Base-by-base conservation (phyloP, 768 basidiomycete genomes). In the Fibroporia radiculosa region DNA sequence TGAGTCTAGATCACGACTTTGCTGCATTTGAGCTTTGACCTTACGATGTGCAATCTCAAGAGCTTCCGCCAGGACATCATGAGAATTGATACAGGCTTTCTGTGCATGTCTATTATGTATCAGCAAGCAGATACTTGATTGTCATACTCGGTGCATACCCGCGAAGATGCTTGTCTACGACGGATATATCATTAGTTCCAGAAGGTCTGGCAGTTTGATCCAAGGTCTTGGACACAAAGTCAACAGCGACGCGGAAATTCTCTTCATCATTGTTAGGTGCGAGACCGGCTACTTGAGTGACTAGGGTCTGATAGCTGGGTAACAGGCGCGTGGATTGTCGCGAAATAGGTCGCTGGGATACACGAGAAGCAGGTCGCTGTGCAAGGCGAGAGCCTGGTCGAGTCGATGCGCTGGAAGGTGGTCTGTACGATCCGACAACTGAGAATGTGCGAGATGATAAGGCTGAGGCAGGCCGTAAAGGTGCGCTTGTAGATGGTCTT, bases 11-110 rank as follows among this genome's bases (percentile, higher is more conserved):
- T 85, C 82, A 20, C 64, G 70, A 32, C 71, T 67, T 43, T 70
- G 63, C 27, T 66, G 64, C 4, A 75, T 64, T 24, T 71, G 69
- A n/a, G 58, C 49, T 54, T 77, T 82, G 16, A 88, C 66, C 42
- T 63, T 67, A 25, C 55, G 47, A 49, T 77, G 80, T 0, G 74
- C 69, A n/a, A 63, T 63, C 44, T 77, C 65, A 12, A 90, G 58
- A 0, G 84, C 84, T 23, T 73, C 67, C 12, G 78, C 81, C 3
- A 85, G 67, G 12, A 53, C 58, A 54, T 89, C 80, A 39, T 74
- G 68, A 11, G 78, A 77, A 48, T 81, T 77, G 44, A 91, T 73
- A 29, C 76, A 76, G 12, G 84, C 83, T 59, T 89, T 89, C 56
- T 82, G 49, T 19, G 42, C 19, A 37, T 46, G 42, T 41, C 57